Percentiles rank a stretch among this genome's conserved stretches.
Conservation (phyloP, 305 asterid species). For the Striga hermonthica region DNA sequence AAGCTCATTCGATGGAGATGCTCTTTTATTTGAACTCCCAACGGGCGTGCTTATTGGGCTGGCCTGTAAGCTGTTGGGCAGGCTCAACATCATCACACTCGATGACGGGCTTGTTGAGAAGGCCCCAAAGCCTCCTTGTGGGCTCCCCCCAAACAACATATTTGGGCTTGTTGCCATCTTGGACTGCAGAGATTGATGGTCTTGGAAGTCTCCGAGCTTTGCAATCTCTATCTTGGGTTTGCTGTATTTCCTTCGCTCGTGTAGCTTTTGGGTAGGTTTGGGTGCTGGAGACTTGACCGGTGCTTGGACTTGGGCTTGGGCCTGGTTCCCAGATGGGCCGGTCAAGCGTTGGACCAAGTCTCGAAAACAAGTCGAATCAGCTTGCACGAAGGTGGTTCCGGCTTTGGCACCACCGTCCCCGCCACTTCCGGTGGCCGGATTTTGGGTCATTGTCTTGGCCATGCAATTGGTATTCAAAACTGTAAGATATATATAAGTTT, state of each 20-base stretch:
- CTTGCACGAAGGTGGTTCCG: slow-evolving; percentile 30
- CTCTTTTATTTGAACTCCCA: slow-evolving; percentile 29
- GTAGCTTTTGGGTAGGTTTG: slow-evolving; percentile 35
- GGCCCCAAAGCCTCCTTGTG: not conserved
- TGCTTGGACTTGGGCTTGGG: slow-evolving; percentile 5
- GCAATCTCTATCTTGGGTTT: slow-evolving; percentile 31
- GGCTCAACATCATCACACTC: slow-evolving; percentile 25
- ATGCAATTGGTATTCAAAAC: not conserved
- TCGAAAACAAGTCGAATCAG: slow-evolving; percentile 35
- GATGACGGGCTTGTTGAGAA: slow-evolving; percentile 29
- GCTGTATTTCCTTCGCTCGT: slow-evolving; percentile 32
- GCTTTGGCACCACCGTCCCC: slow-evolving; percentile 19
- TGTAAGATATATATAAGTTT: not conserved
- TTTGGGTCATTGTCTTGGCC: slow-evolving; percentile 20
- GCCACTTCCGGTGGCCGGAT: not conserved
- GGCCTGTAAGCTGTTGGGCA: slow-evolving; percentile 16
- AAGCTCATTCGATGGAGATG: slow-evolving; percentile 21
- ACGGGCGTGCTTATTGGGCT: slow-evolving; percentile 27
- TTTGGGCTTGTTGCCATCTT: slow-evolving; percentile 15
- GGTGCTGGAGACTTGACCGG: slow-evolving; percentile 28
- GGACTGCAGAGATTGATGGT: slow-evolving; percentile 9
- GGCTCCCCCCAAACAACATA: not conserved
- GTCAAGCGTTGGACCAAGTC: slow-evolving; percentile 42
- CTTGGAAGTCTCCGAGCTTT: slow-evolving; percentile 15
- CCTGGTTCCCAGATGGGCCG: slow-evolving; percentile 25